Conservation (phyloP, 2,329 filamentous ascomycete genomes). For the Dactylellina haptotyla region DNA sequence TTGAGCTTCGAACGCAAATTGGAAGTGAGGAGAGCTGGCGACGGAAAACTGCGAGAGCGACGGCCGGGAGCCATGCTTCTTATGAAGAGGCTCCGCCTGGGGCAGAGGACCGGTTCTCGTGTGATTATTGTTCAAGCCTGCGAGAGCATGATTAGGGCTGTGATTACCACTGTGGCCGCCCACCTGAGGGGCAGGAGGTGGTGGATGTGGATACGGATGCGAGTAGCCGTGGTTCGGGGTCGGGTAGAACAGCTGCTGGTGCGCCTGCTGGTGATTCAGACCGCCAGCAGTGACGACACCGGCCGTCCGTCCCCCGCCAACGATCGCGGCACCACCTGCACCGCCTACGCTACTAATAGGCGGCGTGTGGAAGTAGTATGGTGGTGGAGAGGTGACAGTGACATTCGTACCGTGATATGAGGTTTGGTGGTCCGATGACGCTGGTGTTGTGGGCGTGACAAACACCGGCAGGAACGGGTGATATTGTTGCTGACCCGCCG, state of each 20-base stretch:
- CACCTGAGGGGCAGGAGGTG: constrained; percentile 18
- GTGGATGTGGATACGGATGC: too few relatives aligned
- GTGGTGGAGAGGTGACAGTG: constrained; percentile 40
- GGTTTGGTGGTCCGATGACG: constrained; percentile 54
- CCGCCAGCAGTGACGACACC: background rate
- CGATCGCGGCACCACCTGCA: constrained; percentile 45
- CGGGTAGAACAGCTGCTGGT: constrained; percentile 30
- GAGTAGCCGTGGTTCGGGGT: constrained; percentile 7
- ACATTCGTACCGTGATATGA: constrained; percentile 53
- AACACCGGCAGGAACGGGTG: constrained; percentile 51
- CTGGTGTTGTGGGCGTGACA: constrained; percentile 54
- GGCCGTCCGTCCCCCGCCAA: background rate
- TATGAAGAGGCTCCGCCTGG: constrained; percentile 33
- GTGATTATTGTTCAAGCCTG: constrained; percentile 40
- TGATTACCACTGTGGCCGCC: constrained; percentile 27
- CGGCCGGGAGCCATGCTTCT: constrained; percentile 36
- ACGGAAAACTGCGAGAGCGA: constrained; percentile 49
- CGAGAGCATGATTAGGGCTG: constrained; percentile 34
- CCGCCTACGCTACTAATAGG: constrained; percentile 50
- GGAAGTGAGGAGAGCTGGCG: constrained; percentile 40
- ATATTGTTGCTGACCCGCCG: constrained; percentile 22
- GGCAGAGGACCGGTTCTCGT: constrained; percentile 37
- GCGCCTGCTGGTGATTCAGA: constrained; percentile 23
- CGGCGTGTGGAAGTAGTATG: constrained; percentile 49
- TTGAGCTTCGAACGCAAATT: constrained; percentile 51